Base-by-base conservation (phyloP, 345 rosid genomes). In the Citrus medica region DNA sequence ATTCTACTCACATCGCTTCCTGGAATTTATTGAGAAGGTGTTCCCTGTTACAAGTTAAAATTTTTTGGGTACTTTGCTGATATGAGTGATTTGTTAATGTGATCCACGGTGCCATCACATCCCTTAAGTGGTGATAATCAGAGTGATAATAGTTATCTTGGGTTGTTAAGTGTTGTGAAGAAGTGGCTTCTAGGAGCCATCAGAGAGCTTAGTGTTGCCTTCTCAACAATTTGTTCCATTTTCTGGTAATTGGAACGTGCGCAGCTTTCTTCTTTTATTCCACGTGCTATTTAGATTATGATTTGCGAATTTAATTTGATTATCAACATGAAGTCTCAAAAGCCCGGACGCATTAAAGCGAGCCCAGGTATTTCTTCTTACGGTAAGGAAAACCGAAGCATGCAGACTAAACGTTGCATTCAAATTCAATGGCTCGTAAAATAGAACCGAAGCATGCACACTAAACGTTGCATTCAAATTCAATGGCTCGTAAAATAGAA, bases 1-100 rank as follows among this genome's bases (percentile, higher is more conserved):
- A 2, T 94, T 88, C 87, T 95, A 95, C 83, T 93, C 98, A 28
- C 78, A 74, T 35, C 92, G 98, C 69, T 93, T 95, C 91, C 85
- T 93, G 42, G 90, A 92, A 82, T 95, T 95, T 88, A 91, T 96
- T 69, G 83, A 88, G 82, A 92, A 86, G 73, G 98, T 85, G 27
- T 96, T 96, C 72, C 98, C 99, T 5, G 51, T 76, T 27, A 68
- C 80, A 67, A 73, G 77, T 71, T 87, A 58, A 56, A 63, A 30
- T 19, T 55, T 82, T 88, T 24, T 51, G 48, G 48, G 0, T 42
- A 3, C 48, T 42, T 42, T 42, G 48, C 51, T 46, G 17, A 46
- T 42, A 10, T 13, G 51, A 12, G 51, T 46, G 17, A 46, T 46
- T 46, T 46, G 51, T 46, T 46, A 46, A 46, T 46, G 51, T 46